Conservation (phyloP, 2,329 filamentous ascomycete species). For the Alternaria postmessia region DNA sequence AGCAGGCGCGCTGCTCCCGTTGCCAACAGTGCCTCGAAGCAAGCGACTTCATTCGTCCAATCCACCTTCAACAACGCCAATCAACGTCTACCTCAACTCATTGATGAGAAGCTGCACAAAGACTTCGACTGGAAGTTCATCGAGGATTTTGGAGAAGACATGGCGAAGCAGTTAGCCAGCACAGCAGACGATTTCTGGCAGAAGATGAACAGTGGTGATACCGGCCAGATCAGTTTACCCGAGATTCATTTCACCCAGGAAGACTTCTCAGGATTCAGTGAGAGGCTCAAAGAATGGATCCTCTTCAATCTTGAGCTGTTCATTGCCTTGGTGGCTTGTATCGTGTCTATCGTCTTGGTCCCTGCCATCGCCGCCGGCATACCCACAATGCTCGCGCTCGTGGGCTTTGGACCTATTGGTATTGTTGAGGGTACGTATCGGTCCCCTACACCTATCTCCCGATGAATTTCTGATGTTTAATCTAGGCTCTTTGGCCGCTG, state of each 20-base stretch:
- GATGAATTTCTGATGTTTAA: not conserved
- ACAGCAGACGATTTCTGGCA: not conserved
- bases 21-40: not conserved
- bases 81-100: not conserved
- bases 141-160: not conserved
- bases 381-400: no score
- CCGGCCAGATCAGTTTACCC: no score
- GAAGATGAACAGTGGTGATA: not conserved
- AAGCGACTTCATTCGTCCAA: not conserved
- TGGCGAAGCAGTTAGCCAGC: not conserved
- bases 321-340: no score
- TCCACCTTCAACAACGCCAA: not conserved
- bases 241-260: no score
- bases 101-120: not conserved
- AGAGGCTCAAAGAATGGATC: no score
- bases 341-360: no score
- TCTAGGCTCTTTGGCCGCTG: not conserved
- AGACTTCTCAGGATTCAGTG: no score
- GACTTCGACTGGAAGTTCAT: not conserved
- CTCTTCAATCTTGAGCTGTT: rapidly evolving
- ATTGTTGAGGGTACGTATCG: no score
- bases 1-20: not conserved
- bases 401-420: no score
- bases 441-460: no score
- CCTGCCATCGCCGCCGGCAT: no score